Percentiles rank a stretch among this genome's conserved stretches.
Evolutionary conservation across 176 grass and related monocot genomes (phyloP).

Genomic region (Dactylis glomerata): DNA sequence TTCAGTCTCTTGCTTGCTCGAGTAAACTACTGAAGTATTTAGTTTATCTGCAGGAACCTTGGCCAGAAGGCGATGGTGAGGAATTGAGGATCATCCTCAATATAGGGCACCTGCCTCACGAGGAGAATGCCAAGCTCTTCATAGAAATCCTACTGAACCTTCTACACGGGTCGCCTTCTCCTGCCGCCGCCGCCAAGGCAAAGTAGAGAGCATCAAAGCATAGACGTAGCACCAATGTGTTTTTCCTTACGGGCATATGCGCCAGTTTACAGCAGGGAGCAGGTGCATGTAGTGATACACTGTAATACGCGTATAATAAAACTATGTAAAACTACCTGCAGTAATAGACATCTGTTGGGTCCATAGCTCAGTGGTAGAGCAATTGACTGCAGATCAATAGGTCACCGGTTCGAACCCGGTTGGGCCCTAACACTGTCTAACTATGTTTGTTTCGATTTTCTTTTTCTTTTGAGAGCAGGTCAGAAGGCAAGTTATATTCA

Average conservation of each 20-base stretch:
- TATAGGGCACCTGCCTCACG: slow-evolving; percentile 55
- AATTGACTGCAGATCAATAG: slow-evolving; percentile 99
- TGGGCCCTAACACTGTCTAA: too few species aligned
- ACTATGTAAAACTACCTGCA: too few species aligned
- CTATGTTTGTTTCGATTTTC: too few species aligned
- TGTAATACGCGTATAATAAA: too few species aligned
- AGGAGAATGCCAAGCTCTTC: slow-evolving; percentile 59
- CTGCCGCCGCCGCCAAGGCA: not conserved
- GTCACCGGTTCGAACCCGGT: slow-evolving; percentile 94
- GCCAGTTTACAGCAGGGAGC: not conserved
- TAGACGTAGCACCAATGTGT: not conserved
- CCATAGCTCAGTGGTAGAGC: slow-evolving; percentile 99
- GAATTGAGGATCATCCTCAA: slow-evolving; percentile 39
- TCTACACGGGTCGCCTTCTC: slow-evolving; percentile 10
- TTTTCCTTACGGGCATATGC: too few species aligned
- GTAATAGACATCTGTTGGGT: slow-evolving; percentile 52
- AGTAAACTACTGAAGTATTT: not conserved
- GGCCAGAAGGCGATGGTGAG: slow-evolving; percentile 64
- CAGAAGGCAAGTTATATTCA: too few species aligned
- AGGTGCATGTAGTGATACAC: too few species aligned
- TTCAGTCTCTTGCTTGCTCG: not conserved
- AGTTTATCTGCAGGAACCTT: slow-evolving; percentile 26
- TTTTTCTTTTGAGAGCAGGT: too few species aligned
- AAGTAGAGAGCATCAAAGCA: not conserved
- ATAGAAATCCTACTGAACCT: slow-evolving; percentile 40